Conservation (phyloP, 2,329 filamentous ascomycete species). For the Ceratocystis harringtonii region DNA sequence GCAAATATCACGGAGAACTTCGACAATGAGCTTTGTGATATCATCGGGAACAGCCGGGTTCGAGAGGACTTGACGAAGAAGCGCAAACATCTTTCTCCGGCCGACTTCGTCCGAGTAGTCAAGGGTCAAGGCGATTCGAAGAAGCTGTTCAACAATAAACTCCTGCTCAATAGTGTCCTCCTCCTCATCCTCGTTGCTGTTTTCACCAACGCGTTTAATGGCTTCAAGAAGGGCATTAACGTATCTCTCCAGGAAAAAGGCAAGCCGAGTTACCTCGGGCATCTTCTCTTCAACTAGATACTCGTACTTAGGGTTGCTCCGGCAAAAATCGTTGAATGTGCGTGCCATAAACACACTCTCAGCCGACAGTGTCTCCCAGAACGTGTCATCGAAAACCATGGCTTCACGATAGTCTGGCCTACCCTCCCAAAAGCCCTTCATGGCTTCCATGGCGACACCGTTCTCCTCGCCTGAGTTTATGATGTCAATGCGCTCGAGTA, state of each 20-base stretch:
- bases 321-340: conserved; percentile 89
- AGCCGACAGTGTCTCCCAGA: conserved; percentile 67
- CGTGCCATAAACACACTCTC: conserved; percentile 82
- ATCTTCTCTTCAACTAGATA: conserved; percentile 76
- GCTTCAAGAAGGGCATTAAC: conserved; percentile 52
- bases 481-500: conserved; percentile 87
- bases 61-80: conserved; percentile 73
- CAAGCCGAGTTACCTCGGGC: conserved; percentile 83
- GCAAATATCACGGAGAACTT: conserved; percentile 70
- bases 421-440: conserved; percentile 92
- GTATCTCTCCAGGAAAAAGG: conserved; percentile 72
- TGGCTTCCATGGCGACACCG: conserved; percentile 82
- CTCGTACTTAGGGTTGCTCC: conserved; percentile 57
- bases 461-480: conserved; percentile 79
- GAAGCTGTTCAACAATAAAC: conserved; percentile 87
- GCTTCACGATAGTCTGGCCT: conserved; percentile 67
- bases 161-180: conserved; percentile 81
- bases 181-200: conserved; percentile 49
- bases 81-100: conserved; percentile 84
- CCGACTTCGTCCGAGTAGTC: conserved; percentile 98
- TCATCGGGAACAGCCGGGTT: conserved; percentile 82
- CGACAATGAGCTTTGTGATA: conserved; percentile 73
- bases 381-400: conserved; percentile 55
- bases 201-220: conserved; percentile 41
- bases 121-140: conserved; percentile 79